Evolutionary conservation across 1,139 yeast species (phyloP), one percentile per base, ranked within the genome.

Genomic region (Kurtzmaniella natalensis): DNA sequence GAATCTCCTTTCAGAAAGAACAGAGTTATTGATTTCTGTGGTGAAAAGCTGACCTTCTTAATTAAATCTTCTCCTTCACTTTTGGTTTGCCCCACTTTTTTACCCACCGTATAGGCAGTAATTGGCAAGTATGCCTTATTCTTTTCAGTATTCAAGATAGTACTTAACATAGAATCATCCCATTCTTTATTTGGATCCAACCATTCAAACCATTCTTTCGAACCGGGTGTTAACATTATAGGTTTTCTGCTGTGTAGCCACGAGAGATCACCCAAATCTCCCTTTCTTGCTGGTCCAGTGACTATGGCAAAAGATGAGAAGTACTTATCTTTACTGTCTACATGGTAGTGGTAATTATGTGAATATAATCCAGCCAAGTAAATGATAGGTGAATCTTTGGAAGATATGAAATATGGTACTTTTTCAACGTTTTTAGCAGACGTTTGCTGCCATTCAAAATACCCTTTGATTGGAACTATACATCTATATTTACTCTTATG

Each of bases 171-270:
- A 14, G 17, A 9, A 7, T 53, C 57, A 19, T 57, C 53, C 72
- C 77, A 67, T 17, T 53, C 64, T 39, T 58, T 43, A 0, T 57
- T 50, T 0, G 78, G 73, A 39, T 75, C 61, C 30, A 86, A 53
- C 95, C 96, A 86, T 5, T 55, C 51, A 10, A 68, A 52, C 76
- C 89, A 79, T 21, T 64, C 73, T 15, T 58, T 43, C 0, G 79
- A 59, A 1, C 72, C 76, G 0, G 88, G 86, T 21, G 61, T 65
- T 4, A 87, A 40, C 23, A 86, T 69, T 3, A 84, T 64, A 0
- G 96, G 96, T 74, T 85, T 86, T 18, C 96, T 63, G 1, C 62
- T 55, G 51, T 88, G 96, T 4, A 88, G 57, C 86, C 89, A 82
- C 28, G 66, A 59, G 38, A 87, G 46, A 37, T 72, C 72, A 24